Conservation (phyloP, 768 basidiomycete genomes). For the Kwoniella sp. region DNA sequence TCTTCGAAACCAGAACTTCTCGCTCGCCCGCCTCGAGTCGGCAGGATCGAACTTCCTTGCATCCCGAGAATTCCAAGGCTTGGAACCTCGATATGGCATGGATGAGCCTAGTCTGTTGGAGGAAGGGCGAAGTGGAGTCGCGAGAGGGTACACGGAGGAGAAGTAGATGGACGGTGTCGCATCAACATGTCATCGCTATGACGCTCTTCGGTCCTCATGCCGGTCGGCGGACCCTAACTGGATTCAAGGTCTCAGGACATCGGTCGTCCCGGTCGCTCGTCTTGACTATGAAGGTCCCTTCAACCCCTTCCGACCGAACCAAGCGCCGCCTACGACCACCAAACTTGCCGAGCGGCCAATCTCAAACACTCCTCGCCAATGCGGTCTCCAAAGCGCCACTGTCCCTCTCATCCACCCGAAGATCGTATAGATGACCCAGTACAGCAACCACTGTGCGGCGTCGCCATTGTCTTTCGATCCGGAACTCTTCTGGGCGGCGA, state of each 20-base stretch:
- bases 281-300: not conserved
- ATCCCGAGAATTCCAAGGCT: constrained; percentile 73
- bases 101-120: constrained; percentile 80
- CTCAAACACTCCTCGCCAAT: constrained; percentile 29
- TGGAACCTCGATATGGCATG: constrained; percentile 75
- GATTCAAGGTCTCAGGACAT: no score
- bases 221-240: no score
- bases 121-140: constrained; percentile 86
- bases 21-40: constrained; percentile 63
- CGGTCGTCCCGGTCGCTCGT: no score
- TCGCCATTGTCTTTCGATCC: constrained; percentile 12
- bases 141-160: constrained; percentile 75
- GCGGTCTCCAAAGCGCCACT: constrained; percentile 33
- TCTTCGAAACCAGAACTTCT: constrained; percentile 67
- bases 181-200: not conserved
- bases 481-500: constrained; percentile 5
- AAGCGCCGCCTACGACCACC: constrained; percentile 38
- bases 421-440: constrained; percentile 32
- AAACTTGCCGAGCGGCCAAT: constrained; percentile 28
- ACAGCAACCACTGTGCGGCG: constrained; percentile 37
- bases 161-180: constrained; percentile 7
- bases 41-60: constrained; percentile 71
- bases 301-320: constrained; percentile 40
- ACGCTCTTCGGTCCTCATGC: not conserved
- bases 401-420: constrained; percentile 25